phyloP scores from a whole-genome alignment of 2,329 filamentous ascomycete genomes.

The Penicillium sp. region DNA sequence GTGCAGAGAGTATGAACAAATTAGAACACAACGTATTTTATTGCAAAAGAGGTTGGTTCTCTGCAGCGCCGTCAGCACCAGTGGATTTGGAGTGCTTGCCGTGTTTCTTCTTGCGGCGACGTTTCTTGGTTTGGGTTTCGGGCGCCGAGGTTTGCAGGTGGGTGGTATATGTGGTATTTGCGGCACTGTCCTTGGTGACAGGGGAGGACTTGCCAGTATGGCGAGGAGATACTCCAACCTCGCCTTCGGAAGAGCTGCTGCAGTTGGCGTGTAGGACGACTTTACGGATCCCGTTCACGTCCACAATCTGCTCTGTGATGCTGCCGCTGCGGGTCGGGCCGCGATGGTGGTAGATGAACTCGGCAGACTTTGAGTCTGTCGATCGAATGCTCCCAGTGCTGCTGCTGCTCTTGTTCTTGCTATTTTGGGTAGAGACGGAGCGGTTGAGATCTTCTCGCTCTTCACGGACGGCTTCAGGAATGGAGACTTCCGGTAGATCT shows the following conservation, averaged over 20 bases:
- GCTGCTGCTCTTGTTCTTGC: conserved; percentile 22
- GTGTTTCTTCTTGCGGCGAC: conserved; percentile 28
- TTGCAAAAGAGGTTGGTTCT: conserved; percentile 25
- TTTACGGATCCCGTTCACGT: conserved; percentile 73
- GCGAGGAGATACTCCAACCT: conserved; percentile 18
- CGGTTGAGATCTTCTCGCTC: conserved; percentile 30
- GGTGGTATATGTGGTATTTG: conserved; percentile 1
- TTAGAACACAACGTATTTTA: background rate
- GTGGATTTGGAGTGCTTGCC: conserved; percentile 14
- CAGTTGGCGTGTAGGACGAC: conserved; percentile 71
- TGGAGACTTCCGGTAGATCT: conserved; percentile 29
- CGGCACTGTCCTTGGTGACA: background rate
- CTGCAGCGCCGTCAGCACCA: conserved; percentile 10
- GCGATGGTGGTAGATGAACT: conserved; percentile 38
- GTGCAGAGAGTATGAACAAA: background rate
- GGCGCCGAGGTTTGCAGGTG: conserved; percentile 4
- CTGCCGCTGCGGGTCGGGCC: conserved; percentile 68
- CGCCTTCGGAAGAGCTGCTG: conserved; percentile 50
- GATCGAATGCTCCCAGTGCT: conserved; percentile 27
- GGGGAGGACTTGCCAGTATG: conserved; percentile 13
- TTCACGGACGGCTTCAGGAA: conserved; percentile 36
- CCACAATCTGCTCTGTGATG: conserved; percentile 77
- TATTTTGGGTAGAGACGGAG: conserved; percentile 12
- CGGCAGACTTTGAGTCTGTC: conserved; percentile 20
- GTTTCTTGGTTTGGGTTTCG: conserved; percentile 15